Evolutionary conservation across 2,329 filamentous ascomycete genomes (phyloP).

Genomic region (Dothideomycetidae sp.): DNA sequence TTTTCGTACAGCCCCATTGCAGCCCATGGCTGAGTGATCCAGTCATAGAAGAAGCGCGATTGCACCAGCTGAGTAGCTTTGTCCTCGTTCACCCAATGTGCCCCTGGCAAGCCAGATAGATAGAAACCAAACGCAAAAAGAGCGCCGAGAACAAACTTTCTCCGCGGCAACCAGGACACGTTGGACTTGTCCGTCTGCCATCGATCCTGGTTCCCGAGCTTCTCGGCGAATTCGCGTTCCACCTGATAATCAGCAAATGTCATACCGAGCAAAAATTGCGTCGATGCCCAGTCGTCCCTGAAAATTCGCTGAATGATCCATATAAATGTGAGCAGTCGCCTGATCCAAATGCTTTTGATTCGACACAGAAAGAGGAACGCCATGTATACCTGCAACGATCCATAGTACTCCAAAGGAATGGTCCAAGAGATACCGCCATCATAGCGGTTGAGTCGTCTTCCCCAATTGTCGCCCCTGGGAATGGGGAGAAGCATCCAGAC

Average conservation of each 20-base stretch:
- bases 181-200: background rate
- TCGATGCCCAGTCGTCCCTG: background rate
- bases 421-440: slow-evolving; percentile 1
- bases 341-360: background rate
- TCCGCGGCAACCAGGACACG: background rate
- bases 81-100: background rate
- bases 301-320: background rate
- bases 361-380: slow-evolving; percentile 3
- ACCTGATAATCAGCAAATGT: background rate
- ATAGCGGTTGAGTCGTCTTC: background rate
- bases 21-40: background rate
- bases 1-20: background rate
- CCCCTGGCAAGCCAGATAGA: background rate
- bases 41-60: background rate
- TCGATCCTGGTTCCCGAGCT: background rate
- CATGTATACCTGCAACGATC: slow-evolving; percentile 1
- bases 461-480: background rate
- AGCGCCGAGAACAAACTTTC: background rate
- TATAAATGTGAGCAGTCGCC: background rate
- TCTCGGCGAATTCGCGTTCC: background rate
- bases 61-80: background rate
- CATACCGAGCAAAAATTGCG: background rate
- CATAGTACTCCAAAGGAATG: slow-evolving; percentile 3
- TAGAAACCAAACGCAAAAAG: background rate
- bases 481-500: background rate